Evolutionary conservation across 2,329 filamentous ascomycete genomes (phyloP).

Genomic region (Myriosclerotinia duriaeana): DNA sequence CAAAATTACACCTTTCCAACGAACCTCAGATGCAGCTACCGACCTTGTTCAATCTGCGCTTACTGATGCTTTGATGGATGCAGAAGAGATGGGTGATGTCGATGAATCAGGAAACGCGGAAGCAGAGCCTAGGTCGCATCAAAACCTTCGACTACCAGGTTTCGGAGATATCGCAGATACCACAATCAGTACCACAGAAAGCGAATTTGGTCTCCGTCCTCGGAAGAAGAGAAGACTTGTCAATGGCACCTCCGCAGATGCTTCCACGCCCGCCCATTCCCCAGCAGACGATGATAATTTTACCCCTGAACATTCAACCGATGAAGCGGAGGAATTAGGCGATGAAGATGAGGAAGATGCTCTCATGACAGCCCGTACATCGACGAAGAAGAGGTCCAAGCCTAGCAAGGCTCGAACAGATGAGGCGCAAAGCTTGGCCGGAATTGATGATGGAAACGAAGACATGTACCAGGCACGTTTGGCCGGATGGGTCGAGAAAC

Average conservation of each 20-base stretch:
- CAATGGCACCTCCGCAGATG: constrained; percentile 38
- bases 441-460: constrained; percentile 87
- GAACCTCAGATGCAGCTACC: constrained; percentile 58
- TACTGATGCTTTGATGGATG: constrained; percentile 75
- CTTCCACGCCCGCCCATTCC: constrained; percentile 31
- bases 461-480: constrained; percentile 73
- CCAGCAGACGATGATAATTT: constrained; percentile 41
- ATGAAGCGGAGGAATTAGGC: constrained; percentile 38
- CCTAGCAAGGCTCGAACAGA: constrained; percentile 33
- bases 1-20: constrained; percentile 93
- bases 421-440: constrained; percentile 40
- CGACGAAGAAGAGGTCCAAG: constrained; percentile 41
- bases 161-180: constrained; percentile 56
- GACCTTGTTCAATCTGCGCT: constrained; percentile 66
- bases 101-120: constrained; percentile 44
- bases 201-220: constrained; percentile 58
- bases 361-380: constrained; percentile 44
- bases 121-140: constrained; percentile 60
- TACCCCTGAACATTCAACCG: constrained; percentile 28
- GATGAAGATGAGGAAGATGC: constrained; percentile 42
- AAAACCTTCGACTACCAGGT: constrained; percentile 70
- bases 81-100: constrained; percentile 65
- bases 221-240: constrained; percentile 54
- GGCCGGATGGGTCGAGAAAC: constrained; percentile 68
- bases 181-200: constrained; percentile 43